These are phyloP conservation scores for Arachis monticola DNA, from an alignment of 331 rosid species.

Conservation along the genomic window DNA sequence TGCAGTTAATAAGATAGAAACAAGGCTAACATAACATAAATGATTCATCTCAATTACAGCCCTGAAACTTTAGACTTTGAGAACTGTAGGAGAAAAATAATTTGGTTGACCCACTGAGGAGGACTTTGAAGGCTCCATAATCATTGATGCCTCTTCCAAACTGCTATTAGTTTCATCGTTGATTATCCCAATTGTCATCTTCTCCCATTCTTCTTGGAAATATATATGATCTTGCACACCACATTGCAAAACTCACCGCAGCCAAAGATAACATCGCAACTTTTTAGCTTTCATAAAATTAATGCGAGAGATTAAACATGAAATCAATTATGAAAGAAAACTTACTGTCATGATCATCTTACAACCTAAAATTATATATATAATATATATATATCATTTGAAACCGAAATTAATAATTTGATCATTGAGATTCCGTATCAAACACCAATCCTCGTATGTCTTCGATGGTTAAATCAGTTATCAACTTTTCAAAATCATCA, in stretches of 20 bases:
- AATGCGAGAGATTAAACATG: background rate
- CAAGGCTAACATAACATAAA: constrained; percentile 25
- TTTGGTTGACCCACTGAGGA: constrained; percentile 44
- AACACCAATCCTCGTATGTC: too few relatives aligned
- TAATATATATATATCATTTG: too few relatives aligned
- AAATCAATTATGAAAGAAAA: constrained; percentile 29
- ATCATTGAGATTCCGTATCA: too few relatives aligned
- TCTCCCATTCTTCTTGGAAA: constrained; percentile 90
- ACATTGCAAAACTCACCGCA: constrained; percentile 90
- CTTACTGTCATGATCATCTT: constrained; percentile 97
- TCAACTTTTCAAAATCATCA: too few relatives aligned
- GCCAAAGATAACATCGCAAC: constrained; percentile 32
- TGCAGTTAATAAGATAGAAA: too few relatives aligned
- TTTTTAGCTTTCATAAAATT: constrained; percentile 10
- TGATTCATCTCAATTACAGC: constrained; percentile 23
- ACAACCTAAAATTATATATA: too few relatives aligned
- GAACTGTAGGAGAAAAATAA: constrained; percentile 68
- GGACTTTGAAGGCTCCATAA: too few relatives aligned
- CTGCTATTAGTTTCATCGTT: constrained; percentile 65
- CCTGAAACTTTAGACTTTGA: constrained; percentile 53
- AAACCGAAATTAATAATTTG: too few relatives aligned
- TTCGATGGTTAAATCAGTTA: too few relatives aligned
- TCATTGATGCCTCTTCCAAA: too few relatives aligned
- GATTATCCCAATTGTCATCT: constrained; percentile 79
- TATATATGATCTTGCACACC: constrained; percentile 90